phyloP scores from a whole-genome alignment of 1,139 yeast genomes.

The Blastobotrys apis region DNA sequence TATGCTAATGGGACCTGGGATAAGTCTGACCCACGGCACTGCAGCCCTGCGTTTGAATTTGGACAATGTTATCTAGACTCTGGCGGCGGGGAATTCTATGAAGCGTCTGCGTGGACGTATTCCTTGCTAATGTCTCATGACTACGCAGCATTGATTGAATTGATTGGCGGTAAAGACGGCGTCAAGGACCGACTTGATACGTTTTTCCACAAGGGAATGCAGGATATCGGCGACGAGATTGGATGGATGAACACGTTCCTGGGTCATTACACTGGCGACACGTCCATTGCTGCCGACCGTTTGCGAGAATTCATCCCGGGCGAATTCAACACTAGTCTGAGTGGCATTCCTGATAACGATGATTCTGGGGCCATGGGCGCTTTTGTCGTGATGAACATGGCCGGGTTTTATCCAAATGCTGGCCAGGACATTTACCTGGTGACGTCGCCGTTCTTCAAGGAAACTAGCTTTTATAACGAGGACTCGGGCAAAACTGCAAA shows the following conservation, averaged over 20 bases:
- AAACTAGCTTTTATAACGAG: constrained; percentile 28
- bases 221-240: constrained; percentile 38
- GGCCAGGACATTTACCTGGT: constrained; percentile 40
- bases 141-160: constrained; percentile 31
- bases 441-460: constrained; percentile 37
- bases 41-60: constrained; percentile 14
- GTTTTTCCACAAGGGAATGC: constrained; percentile 13
- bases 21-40: constrained; percentile 19
- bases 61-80: constrained; percentile 33
- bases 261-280: constrained; percentile 13
- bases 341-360: constrained; percentile 41
- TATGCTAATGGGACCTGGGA: constrained; percentile 36
- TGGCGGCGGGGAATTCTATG: constrained; percentile 26
- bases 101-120: constrained; percentile 15
- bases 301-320: constrained; percentile 19
- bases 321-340: constrained; percentile 31
- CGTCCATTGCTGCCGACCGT: constrained; percentile 15
- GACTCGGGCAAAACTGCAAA: constrained; percentile 33
- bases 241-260: constrained; percentile 16
- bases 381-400: constrained; percentile 38
- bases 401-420: constrained; percentile 41
- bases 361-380: constrained; percentile 44
- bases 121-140: constrained; percentile 37
- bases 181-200: constrained; percentile 37
- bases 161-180: constrained; percentile 34